Evolutionary conservation across 176 grass and related monocot genomes (phyloP).

Genomic region (Alloteropsis semialata): DNA sequence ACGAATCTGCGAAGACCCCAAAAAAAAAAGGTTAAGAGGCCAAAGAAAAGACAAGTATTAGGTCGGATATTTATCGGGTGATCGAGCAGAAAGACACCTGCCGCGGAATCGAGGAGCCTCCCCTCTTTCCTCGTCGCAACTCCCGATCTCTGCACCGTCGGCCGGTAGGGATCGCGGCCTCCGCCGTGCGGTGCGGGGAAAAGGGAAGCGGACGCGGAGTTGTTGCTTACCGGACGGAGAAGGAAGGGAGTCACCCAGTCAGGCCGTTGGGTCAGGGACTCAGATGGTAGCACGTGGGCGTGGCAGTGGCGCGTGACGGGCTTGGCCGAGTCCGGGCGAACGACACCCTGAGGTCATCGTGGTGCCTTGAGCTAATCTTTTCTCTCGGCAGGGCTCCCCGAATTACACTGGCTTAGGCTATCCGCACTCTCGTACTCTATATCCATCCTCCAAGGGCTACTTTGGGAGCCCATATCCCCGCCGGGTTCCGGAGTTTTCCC

Average conservation of each 20-base stretch:
- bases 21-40: background rate
- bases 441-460: no score
- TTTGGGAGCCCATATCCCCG: no score
- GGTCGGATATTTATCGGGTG: background rate
- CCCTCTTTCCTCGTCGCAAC: background rate
- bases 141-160: background rate
- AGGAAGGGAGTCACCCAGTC: slow-evolving; percentile 9
- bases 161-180: background rate
- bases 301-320: no score
- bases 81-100: background rate
- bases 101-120: background rate
- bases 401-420: no score
- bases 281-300: no score
- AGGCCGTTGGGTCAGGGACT: background rate
- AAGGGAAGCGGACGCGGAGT: slow-evolving; percentile 25
- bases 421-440: no score
- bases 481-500: no score
- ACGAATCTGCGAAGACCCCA: slow-evolving; percentile 11
- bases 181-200: background rate
- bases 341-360: no score
- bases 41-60: background rate
- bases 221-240: slow-evolving; percentile 5
- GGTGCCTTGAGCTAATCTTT: no score
- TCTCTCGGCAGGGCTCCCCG: no score
- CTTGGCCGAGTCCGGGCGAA: no score